Evolutionary conservation across 164 flowering plant species (phyloP), one percentile per base, ranked within the genome.

Genomic region (Tinospora cordifolia): DNA sequence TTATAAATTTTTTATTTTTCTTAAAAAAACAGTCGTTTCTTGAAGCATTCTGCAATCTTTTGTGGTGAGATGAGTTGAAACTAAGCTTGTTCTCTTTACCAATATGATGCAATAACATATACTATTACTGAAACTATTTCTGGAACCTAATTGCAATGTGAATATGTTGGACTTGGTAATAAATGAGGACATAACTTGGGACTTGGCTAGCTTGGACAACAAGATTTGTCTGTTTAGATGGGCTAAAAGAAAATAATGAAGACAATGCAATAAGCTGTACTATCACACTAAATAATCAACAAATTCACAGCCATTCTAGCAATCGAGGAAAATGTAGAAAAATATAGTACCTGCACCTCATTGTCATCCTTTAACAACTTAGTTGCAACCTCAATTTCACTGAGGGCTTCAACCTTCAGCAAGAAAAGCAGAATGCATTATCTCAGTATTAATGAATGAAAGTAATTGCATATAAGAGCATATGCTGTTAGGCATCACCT

Each of bases 341-440:
- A 65, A 1, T 57, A 27, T 51, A 17, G 3, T 79, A 91, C 98
- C 93, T 87, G 82, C 71, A 59, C 67, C 47, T 71, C 83, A 44
- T 38, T 65, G 62, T 83, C 88, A 71, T 87, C 91, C 72, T 80
- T 76, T 68, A 91, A 69, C 79, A 93, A 83, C 79, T 86, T 88
- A 54, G 92, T 86, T 19, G 98, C 97, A 74, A 91, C 80, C 81
- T 90, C 97, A 80, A 93, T 93, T 77, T 93, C 94, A 54, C 85
- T 87, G 3, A 91, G 81, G 58, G 97, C 96, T 82, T 93, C 94
- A 82, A 93, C 97, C 98, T 93, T 72, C 75, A 78, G 64, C 65
- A 57, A 54, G 21, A 27, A 40, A 75, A 25, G 51, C 44, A 62
- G 7, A 2, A 62, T 24, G 3, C 25, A 62, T 9, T 54, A 38